These are phyloP conservation scores for Pleurotus pulmonarius DNA, from an alignment of 768 basidiomycete species.

Conservation along the genomic window DNA sequence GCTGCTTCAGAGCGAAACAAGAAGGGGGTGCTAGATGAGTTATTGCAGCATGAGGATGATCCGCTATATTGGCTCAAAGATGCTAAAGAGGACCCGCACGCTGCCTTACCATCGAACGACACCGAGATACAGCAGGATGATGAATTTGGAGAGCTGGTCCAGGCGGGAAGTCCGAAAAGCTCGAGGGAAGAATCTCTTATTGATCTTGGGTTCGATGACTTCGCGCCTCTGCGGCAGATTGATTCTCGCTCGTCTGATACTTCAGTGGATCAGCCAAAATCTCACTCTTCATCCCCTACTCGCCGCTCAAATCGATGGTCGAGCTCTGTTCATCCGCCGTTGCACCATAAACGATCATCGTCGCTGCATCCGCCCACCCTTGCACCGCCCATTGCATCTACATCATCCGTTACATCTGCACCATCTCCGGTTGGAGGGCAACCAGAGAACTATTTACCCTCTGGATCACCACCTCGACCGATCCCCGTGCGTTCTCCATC, in stretches of 20 bases:
- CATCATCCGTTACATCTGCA: slow-evolving; percentile 13
- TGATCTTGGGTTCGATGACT: slow-evolving; percentile 31
- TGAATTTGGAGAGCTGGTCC: slow-evolving; percentile 3
- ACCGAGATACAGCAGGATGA: slow-evolving; percentile 4
- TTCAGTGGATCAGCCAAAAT: slow-evolving; percentile 5
- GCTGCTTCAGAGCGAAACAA: slow-evolving; percentile 48
- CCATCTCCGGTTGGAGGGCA: slow-evolving; percentile 4
- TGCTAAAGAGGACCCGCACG: background rate
- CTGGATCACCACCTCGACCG: background rate
- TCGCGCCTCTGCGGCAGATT: background rate
- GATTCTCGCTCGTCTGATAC: slow-evolving; percentile 21
- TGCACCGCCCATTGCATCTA: slow-evolving; percentile 35
- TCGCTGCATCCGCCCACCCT: slow-evolving; percentile 29
- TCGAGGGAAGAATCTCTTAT: slow-evolving; percentile 17
- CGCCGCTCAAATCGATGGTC: slow-evolving; percentile 19
- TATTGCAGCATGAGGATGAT: slow-evolving; percentile 66
- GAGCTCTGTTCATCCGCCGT: slow-evolving; percentile 14
- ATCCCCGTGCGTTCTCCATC: slow-evolving; percentile 19
- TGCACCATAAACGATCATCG: slow-evolving; percentile 25
- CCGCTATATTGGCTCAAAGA: slow-evolving; percentile 58
- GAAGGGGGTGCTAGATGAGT: slow-evolving; percentile 56
- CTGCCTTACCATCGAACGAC: background rate
- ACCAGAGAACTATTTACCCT: background rate
- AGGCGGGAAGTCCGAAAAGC: slow-evolving; percentile 13
- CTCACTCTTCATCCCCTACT: slow-evolving; percentile 6